Percentiles rank a stretch among this genome's conserved stretches.
Evolutionary conservation across 768 basidiomycete species (phyloP).

Genomic region (Russula virescens): DNA sequence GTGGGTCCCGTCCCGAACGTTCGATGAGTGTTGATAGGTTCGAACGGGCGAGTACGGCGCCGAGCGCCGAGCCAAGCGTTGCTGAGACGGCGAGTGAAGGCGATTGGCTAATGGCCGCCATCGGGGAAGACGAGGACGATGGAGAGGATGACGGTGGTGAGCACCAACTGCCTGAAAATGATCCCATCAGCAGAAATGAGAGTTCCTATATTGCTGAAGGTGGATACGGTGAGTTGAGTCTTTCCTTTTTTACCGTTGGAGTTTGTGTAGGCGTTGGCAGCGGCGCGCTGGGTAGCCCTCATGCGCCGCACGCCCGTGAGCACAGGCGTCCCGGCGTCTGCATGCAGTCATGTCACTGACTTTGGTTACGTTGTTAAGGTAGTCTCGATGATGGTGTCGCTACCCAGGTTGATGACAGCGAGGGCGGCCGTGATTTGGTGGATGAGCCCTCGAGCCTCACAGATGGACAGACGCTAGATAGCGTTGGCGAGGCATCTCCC

Average conservation of each 20-base stretch:
- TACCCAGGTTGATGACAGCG: conserved; percentile 25
- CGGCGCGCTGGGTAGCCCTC: conserved; percentile 28
- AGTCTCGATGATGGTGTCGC: conserved; percentile 38
- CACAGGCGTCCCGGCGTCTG: conserved; percentile 23
- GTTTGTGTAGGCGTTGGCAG: conserved; percentile 29
- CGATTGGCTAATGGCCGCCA: conserved; percentile 89
- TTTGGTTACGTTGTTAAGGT: conserved; percentile 45
- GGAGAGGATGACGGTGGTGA: conserved; percentile 31
- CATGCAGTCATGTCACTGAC: conserved; percentile 56
- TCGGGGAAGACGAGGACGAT: conserved; percentile 64
- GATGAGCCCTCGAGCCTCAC: conserved; percentile 20
- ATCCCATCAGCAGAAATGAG: conserved; percentile 10
- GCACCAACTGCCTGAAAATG: conserved; percentile 13
- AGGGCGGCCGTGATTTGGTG: conserved; percentile 22
- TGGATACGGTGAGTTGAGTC: conserved; percentile 31
- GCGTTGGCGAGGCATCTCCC: conserved; percentile 19
- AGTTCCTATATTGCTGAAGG: conserved; percentile 7
- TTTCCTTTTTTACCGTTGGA: conserved; percentile 23
- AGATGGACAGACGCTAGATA: conserved; percentile 25
- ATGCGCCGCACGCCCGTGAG: conserved; percentile 21
- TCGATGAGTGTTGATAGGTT: conserved; percentile 49
- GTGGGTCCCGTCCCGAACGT: conserved; percentile 32
- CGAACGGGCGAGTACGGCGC: conserved; percentile 56
- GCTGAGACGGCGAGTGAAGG: conserved; percentile 60
- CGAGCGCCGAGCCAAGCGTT: conserved; percentile 68